A percentile compares a stretch with the other conserved stretches of the same genome.
Evolutionary conservation across 352 stramenopile species (phyloP).

Genomic region (Pythium plurisporium): DNA sequence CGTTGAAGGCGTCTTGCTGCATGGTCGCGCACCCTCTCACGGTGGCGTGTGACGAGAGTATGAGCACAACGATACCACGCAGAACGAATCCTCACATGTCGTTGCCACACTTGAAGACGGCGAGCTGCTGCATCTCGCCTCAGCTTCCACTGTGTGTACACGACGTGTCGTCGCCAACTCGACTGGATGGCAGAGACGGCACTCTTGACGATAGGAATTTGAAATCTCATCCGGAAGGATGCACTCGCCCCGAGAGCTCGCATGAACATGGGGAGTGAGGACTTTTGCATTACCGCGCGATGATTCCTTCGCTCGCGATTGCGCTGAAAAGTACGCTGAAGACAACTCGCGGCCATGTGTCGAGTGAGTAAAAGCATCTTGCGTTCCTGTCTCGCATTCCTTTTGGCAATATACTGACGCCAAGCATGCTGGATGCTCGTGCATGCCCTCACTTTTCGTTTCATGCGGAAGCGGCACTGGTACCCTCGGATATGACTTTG

Average conservation of each 20-base stretch:
- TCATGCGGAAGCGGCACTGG: constrained; percentile 36
- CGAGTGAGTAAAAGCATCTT: constrained; percentile 23
- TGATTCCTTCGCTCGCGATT: constrained; percentile 28
- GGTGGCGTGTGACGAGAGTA: not conserved
- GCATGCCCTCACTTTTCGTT: constrained; percentile 23
- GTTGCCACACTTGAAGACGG: constrained; percentile 18
- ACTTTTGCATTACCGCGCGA: constrained; percentile 27
- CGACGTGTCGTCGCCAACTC: constrained; percentile 38
- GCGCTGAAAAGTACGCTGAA: constrained; percentile 44
- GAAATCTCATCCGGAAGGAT: constrained; percentile 31
- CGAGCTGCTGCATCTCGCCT: not conserved
- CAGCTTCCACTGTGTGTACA: constrained; percentile 11
- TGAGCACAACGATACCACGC: too few relatives aligned
- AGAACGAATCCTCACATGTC: not conserved
- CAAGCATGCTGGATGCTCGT: constrained; percentile 38
- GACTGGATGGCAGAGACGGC: constrained; percentile 42
- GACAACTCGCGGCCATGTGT: constrained; percentile 36
- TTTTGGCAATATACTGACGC: constrained; percentile 13
- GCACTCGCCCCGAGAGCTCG: constrained; percentile 22
- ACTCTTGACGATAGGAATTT: constrained; percentile 37
- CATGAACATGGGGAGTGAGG: constrained; percentile 46
- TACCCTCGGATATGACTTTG: constrained; percentile 39
- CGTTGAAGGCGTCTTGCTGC: not conserved
- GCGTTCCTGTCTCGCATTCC: constrained; percentile 21
- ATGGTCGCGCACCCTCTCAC: not conserved